Conservation (phyloP, 208 protist species). For the Trypanosoma congolense region DNA sequence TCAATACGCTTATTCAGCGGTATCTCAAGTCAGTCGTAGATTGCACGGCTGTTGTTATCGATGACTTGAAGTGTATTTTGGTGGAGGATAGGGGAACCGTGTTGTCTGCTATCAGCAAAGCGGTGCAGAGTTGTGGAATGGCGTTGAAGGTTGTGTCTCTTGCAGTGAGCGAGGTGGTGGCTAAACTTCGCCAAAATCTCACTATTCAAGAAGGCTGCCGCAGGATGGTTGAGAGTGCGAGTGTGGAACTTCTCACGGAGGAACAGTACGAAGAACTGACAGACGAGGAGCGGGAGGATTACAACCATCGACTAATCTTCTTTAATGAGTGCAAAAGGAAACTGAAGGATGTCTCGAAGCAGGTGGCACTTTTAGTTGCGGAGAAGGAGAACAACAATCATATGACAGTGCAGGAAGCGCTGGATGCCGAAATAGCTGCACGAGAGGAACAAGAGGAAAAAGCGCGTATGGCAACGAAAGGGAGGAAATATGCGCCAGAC, state of each 20-base stretch:
- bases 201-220: constrained; percentile 33
- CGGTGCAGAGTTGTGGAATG: constrained; percentile 25
- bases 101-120: constrained; percentile 38
- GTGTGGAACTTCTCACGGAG: constrained; percentile 54
- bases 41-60: constrained; percentile 46
- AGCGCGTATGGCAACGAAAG: constrained; percentile 5
- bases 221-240: constrained; percentile 26
- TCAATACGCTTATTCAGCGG: constrained; percentile 18
- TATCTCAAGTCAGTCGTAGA: constrained; percentile 5
- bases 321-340: constrained; percentile 75
- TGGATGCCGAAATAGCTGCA: constrained; percentile 19
- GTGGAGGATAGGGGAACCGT: constrained; percentile 42
- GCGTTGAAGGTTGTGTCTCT: constrained; percentile 59
- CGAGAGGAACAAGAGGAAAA: constrained; percentile 23
- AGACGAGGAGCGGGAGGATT: constrained; percentile 42
- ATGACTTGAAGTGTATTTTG: constrained; percentile 61
- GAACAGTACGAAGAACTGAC: constrained; percentile 61
- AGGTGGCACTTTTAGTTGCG: constrained; percentile 24
- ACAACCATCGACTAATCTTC: constrained; percentile 72
- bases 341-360: constrained; percentile 30
- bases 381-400: constrained; percentile 17
- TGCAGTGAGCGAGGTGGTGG: constrained; percentile 52
- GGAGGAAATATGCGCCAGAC: constrained; percentile 19
- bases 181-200: constrained; percentile 43
- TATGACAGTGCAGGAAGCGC: constrained; percentile 22